These are phyloP conservation scores for Paulinella micropora DNA, from an alignment of 78 protist species.

Conservation along the genomic window DNA sequence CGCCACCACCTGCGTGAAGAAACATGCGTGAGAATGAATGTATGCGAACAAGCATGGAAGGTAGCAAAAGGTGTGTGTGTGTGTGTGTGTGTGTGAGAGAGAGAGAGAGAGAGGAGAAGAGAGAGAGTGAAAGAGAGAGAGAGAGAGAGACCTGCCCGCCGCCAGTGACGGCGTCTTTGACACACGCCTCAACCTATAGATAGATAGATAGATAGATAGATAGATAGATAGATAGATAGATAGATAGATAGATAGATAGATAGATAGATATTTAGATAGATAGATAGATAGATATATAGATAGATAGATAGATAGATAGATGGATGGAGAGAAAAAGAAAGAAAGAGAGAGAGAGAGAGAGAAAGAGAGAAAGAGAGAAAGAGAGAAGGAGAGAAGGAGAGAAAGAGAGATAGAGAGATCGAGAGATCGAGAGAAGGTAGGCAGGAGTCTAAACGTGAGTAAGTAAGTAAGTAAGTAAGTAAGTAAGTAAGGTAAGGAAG, in stretches of 20 bases:
- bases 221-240: background rate
- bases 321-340: background rate
- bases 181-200: too few species aligned
- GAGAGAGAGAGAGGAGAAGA: background rate
- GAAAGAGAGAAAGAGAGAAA: background rate
- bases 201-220: background rate
- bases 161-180: background rate
- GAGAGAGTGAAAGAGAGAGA: background rate
- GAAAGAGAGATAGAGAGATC: background rate
- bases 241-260: background rate
- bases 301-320: background rate
- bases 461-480: too few species aligned
- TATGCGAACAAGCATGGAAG: too few species aligned
- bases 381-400: background rate
- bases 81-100: too few species aligned
- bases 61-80: too few species aligned
- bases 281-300: background rate
- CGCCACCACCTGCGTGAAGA: too few species aligned
- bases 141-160: background rate
- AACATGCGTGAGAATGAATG: too few species aligned
- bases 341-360: background rate
- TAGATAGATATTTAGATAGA: background rate
- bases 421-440: background rate
- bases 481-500: too few species aligned
- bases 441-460: too few species aligned